These are phyloP conservation scores for Botrytis elliptica DNA, from an alignment of 2,329 filamentous ascomycete species.

Conservation along the genomic window DNA sequence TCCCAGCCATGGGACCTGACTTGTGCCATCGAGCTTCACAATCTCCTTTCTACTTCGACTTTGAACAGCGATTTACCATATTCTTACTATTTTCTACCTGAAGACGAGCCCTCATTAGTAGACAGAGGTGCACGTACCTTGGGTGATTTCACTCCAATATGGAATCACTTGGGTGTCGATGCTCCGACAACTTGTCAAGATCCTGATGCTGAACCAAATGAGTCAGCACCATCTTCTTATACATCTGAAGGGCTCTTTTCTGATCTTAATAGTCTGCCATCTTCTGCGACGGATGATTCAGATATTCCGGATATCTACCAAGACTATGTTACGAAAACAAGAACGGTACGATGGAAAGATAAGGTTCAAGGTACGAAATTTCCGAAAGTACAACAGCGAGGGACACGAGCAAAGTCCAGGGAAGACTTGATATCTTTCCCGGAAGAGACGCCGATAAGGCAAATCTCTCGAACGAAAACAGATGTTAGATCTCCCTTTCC, in stretches of 20 bases:
- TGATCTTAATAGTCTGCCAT: not conserved
- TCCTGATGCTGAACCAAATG: not conserved
- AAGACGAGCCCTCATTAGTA: not conserved
- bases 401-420: not conserved
- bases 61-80: not conserved
- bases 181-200: not conserved
- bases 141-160: slow-evolving; percentile 18
- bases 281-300: slow-evolving; percentile 7
- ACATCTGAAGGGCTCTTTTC: slow-evolving; percentile 6
- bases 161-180: not conserved
- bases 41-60: slow-evolving; percentile 8
- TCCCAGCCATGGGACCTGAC: slow-evolving; percentile 21
- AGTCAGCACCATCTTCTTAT: slow-evolving; percentile 9
- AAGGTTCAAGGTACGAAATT: not conserved
- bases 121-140: not conserved
- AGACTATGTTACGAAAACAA: slow-evolving; percentile 8
- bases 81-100: not conserved
- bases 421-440: not conserved
- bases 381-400: not conserved
- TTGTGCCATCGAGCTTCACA: slow-evolving; percentile 20
- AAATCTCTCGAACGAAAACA: not conserved
- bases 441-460: not conserved
- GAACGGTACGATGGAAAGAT: slow-evolving; percentile 23
- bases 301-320: not conserved
- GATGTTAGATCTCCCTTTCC: not conserved